phyloP scores from a whole-genome alignment of 441 rosid genomes.

The Erysimum pusillum region DNA sequence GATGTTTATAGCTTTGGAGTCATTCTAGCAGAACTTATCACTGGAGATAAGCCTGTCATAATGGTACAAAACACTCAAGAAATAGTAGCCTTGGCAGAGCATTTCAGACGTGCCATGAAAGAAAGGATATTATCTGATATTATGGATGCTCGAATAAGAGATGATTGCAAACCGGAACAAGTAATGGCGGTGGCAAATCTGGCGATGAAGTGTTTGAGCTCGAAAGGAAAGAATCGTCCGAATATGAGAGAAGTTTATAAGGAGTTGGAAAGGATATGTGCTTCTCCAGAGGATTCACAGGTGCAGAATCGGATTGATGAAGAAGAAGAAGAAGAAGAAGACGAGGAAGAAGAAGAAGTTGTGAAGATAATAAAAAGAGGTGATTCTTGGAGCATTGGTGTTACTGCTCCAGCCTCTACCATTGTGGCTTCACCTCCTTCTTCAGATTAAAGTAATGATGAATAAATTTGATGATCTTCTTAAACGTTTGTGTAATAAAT shows the following conservation, averaged over 20 bases:
- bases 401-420: background rate
- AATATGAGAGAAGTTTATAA: conserved; percentile 47
- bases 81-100: conserved; percentile 14
- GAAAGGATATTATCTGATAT: conserved; percentile 18
- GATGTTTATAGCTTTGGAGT: conserved; percentile 83
- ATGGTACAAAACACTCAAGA: background rate
- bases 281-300: conserved; percentile 6
- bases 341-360: conserved; percentile 17
- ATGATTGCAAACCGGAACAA: conserved; percentile 42
- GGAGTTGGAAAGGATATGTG: conserved; percentile 32
- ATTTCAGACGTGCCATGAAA: conserved; percentile 27
- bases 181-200: conserved; percentile 42
- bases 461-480: too few species aligned
- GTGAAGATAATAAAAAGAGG: background rate
- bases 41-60: conserved; percentile 64
- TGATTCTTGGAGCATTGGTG: background rate
- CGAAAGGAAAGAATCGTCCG: conserved; percentile 47
- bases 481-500: too few species aligned
- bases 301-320: conserved; percentile 10
- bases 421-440: conserved; percentile 17
- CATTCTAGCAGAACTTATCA: conserved; percentile 68
- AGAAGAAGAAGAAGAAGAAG: background rate
- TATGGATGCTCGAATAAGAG: conserved; percentile 39
- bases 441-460: background rate
- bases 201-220: conserved; percentile 47